These are phyloP conservation scores for Carpinus fangiana DNA, from an alignment of 306 rosid species.

Conservation along the genomic window DNA sequence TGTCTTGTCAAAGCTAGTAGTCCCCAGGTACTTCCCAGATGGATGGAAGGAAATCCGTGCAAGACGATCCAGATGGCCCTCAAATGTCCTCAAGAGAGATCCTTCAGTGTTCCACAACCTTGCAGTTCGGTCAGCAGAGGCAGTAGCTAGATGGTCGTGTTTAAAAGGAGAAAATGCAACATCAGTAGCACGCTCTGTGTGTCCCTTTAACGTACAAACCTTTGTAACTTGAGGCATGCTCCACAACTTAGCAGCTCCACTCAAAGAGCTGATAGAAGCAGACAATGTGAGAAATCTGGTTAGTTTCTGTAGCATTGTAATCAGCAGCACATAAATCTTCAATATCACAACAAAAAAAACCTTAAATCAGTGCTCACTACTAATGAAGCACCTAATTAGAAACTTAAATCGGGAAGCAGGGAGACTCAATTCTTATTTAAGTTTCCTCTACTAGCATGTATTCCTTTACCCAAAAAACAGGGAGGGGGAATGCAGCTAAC, in stretches of 20 bases:
- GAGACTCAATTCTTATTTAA: not conserved
- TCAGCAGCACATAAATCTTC: not conserved
- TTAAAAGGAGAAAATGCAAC: conserved; percentile 69
- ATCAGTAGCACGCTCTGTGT: conserved; percentile 83
- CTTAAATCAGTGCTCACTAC: not conserved
- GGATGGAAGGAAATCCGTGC: conserved; percentile 98
- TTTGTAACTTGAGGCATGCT: conserved; percentile 79
- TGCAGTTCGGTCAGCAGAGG: conserved; percentile 92
- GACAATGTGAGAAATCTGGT: not conserved
- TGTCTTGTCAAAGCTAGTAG: conserved; percentile 94
- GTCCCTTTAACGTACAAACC: conserved; percentile 75
- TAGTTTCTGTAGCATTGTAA: not conserved
- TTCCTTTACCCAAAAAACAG: not conserved
- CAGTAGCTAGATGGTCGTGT: conserved; percentile 75
- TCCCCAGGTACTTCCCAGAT: conserved; percentile 89
- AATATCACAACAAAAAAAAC: not conserved
- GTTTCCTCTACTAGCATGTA: not conserved
- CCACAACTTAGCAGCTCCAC: conserved; percentile 83
- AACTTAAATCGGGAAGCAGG: not conserved
- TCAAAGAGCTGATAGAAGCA: conserved; percentile 42
- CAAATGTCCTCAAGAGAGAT: conserved; percentile 63
- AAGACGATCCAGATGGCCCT: conserved; percentile 93
- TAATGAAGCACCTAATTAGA: not conserved
- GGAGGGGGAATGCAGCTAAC: not conserved
- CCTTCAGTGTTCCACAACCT: conserved; percentile 86